Conservation (phyloP, 1,284 basidiomycete genomes). For the Tremellales sp. region DNA sequence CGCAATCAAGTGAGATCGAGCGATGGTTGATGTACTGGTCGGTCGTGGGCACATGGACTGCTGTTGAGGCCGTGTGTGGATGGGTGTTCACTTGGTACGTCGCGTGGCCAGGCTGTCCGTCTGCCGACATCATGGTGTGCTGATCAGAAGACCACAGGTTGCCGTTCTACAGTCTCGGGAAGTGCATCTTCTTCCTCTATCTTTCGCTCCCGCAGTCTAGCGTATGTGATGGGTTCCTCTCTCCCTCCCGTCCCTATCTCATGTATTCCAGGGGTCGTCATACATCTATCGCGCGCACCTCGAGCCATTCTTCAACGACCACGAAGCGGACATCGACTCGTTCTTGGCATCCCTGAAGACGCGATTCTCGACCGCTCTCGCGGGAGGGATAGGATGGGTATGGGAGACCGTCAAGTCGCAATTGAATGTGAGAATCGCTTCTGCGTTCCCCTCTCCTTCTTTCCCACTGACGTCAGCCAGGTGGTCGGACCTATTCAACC, state of each 20-base stretch:
- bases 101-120: neutral
- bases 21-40: constrained; percentile 53
- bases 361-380: constrained; percentile 29
- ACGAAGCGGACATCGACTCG: constrained; percentile 65
- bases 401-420: constrained; percentile 38
- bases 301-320: constrained; percentile 61
- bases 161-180: constrained; percentile 73
- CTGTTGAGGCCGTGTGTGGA: constrained; percentile 64
- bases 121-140: neutral
- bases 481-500: neutral
- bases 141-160: constrained; percentile 53
- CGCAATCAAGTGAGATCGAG: constrained; percentile 52
- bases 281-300: constrained; percentile 66
- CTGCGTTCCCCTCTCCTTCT: neutral
- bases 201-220: constrained; percentile 69
- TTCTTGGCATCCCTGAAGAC: constrained; percentile 51
- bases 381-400: constrained; percentile 34
- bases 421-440: constrained; percentile 35
- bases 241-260: neutral
- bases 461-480: neutral
- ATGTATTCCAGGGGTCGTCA: constrained; percentile 59
- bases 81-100: constrained; percentile 68
- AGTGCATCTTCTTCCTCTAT: constrained; percentile 67
- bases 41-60: constrained; percentile 60
- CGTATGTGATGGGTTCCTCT: constrained; percentile 54